Evolutionary conservation across 768 basidiomycete genomes (phyloP).

Genomic region (Hortiboletus flavorubellus): DNA sequence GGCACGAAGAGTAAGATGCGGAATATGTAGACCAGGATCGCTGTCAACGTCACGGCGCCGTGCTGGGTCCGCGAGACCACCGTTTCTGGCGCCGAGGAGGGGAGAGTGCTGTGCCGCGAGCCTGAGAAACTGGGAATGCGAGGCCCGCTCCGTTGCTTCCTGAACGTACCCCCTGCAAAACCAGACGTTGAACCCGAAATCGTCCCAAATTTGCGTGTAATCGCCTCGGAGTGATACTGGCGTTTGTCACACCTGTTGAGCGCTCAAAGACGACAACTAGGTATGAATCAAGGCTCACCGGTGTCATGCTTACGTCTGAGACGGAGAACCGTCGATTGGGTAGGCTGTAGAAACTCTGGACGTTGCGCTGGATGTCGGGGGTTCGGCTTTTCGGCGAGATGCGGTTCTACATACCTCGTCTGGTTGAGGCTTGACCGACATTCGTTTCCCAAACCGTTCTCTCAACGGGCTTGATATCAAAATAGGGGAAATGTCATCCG

Average conservation of each 20-base stretch:
- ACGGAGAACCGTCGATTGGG: slow-evolving; percentile 32
- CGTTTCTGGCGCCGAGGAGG: not conserved
- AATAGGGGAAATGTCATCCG: slow-evolving; percentile 25
- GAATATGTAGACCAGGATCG: no score
- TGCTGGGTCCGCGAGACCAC: not conserved
- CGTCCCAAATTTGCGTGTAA: no score
- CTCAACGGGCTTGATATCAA: slow-evolving; percentile 25
- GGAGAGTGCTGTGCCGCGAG: not conserved
- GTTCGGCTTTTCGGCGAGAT: not conserved
- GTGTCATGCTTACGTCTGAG: not conserved
- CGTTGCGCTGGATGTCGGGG: not conserved
- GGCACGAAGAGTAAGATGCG: no score
- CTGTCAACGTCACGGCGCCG: no score
- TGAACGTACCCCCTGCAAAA: slow-evolving; percentile 1
- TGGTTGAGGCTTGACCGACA: slow-evolving; percentile 22
- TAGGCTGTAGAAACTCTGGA: slow-evolving; percentile 26
- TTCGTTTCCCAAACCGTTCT: slow-evolving; percentile 30
- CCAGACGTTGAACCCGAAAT: slow-evolving; percentile 1
- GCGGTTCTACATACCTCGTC: slow-evolving; percentile 23
- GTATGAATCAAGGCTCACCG: no score
- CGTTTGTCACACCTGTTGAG: no score
- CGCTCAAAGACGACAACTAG: no score
- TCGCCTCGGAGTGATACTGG: no score
- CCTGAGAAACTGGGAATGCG: slow-evolving; percentile 16
- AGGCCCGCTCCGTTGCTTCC: slow-evolving; percentile 8